Conservation (phyloP, 1,139 yeast species). For the Kodamaea derodonti region DNA sequence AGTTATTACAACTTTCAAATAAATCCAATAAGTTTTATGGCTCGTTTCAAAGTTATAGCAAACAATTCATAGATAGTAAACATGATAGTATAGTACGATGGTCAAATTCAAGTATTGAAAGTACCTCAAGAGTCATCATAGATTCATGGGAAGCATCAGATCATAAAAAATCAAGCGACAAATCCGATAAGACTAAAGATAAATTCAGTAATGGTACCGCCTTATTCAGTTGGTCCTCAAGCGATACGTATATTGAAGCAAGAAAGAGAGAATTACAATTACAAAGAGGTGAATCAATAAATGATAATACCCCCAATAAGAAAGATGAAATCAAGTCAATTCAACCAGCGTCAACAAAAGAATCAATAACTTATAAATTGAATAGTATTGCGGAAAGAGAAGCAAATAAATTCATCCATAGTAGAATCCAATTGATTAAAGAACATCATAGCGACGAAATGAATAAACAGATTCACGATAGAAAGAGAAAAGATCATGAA, state of each 20-base stretch:
- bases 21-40: constrained; percentile 31
- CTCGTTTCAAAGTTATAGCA: constrained; percentile 32
- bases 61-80: constrained; percentile 29
- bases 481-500: constrained; percentile 42
- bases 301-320: background rate
- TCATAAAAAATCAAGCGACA: constrained; percentile 7
- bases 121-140: constrained; percentile 25
- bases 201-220: constrained; percentile 12
- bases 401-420: constrained; percentile 36
- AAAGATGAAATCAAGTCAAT: background rate
- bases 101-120: constrained; percentile 28
- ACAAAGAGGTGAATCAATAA: constrained; percentile 7
- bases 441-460: constrained; percentile 40
- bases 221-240: constrained; percentile 44
- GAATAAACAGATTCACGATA: constrained; percentile 35
- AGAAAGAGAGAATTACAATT: constrained; percentile 27
- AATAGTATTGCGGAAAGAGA: constrained; percentile 32
- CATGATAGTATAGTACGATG: constrained; percentile 28
- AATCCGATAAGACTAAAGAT: constrained; percentile 18
- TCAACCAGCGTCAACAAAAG: constrained; percentile 14
- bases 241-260: constrained; percentile 35
- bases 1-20: constrained; percentile 28
- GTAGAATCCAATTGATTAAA: constrained; percentile 36
- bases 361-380: constrained; percentile 23
- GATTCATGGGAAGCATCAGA: constrained; percentile 26